A percentile compares a stretch with the other conserved stretches of the same genome.
Evolutionary conservation across 2,329 filamentous ascomycete genomes (phyloP).

Genomic region (Parafenestella ontariensis): DNA sequence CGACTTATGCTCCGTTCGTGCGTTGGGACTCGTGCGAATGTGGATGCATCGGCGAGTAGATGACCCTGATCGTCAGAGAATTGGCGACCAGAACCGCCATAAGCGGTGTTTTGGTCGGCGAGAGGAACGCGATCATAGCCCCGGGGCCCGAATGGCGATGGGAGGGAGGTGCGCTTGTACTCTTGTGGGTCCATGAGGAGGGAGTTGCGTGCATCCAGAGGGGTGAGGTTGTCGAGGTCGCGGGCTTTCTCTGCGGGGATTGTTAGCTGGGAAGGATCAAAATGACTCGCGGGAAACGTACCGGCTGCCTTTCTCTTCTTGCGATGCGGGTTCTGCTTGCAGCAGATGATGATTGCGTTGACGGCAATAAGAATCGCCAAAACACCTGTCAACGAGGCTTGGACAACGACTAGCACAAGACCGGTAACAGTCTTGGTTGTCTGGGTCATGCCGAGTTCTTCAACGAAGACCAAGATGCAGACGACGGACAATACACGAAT

Average conservation of each 20-base stretch:
- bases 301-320: slow-evolving; percentile 87
- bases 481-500: slow-evolving; percentile 87
- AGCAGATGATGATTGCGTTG: slow-evolving; percentile 84
- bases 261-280: slow-evolving; percentile 34
- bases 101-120: slow-evolving; percentile 43
- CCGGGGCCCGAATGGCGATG: slow-evolving; percentile 37
- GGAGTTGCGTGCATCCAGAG: slow-evolving; percentile 85
- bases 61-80: slow-evolving; percentile 39
- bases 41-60: slow-evolving; percentile 45
- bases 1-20: slow-evolving; percentile 35
- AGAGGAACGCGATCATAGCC: slow-evolving; percentile 49
- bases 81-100: slow-evolving; percentile 26
- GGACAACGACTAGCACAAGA: slow-evolving; percentile 90
- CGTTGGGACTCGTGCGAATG: slow-evolving; percentile 36
- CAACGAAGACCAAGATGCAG: slow-evolving; percentile 91
- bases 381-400: slow-evolving; percentile 80
- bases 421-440: slow-evolving; percentile 95
- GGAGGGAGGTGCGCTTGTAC: slow-evolving; percentile 49
- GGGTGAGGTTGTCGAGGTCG: slow-evolving; percentile 82
- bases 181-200: slow-evolving; percentile 72
- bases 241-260: slow-evolving; percentile 71
- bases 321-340: slow-evolving; percentile 88
- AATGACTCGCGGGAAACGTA: slow-evolving; percentile 58
- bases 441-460: slow-evolving; percentile 86
- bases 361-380: slow-evolving; percentile 87